Evolutionary conservation across 2,329 filamentous ascomycete species (phyloP).

Genomic region (Epichloe brachyelytri): DNA sequence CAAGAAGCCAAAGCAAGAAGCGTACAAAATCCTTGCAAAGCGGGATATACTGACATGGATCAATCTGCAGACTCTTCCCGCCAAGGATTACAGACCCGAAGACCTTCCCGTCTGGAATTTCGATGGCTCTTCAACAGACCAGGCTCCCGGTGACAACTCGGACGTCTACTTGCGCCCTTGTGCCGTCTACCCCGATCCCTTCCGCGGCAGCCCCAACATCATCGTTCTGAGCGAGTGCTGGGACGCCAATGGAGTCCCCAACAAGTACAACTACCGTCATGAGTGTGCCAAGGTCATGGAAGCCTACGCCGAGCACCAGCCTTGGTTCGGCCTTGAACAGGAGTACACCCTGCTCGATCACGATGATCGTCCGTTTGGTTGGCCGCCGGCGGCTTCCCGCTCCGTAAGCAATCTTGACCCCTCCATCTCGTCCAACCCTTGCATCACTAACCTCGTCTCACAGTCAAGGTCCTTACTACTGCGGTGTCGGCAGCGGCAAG

Average conservation of each 20-base stretch:
- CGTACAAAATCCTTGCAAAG: background rate
- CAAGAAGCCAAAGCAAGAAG: background rate
- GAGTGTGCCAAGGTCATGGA: conserved; percentile 86
- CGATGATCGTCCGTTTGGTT: conserved; percentile 77
- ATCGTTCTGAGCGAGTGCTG: conserved; percentile 91
- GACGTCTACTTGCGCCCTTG: conserved; percentile 93
- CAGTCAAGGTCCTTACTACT: conserved; percentile 38
- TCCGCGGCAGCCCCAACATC: conserved; percentile 82
- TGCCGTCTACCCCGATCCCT: conserved; percentile 82
- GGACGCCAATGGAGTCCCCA: conserved; percentile 86
- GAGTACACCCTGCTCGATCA: conserved; percentile 76
- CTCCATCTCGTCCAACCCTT: too few relatives aligned
- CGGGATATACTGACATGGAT: background rate
- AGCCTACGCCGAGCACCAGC: conserved; percentile 65
- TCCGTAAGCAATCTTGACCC: conserved; percentile 30
- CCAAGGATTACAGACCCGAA: conserved; percentile 35
- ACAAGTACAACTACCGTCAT: conserved; percentile 97
- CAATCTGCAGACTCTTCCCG: conserved; percentile 32
- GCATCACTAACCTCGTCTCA: conserved; percentile 8
- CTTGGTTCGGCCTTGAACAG: conserved; percentile 97
- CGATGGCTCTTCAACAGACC: conserved; percentile 74
- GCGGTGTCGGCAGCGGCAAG: conserved; percentile 92
- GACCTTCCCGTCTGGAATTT: conserved; percentile 45
- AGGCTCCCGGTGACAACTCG: conserved; percentile 90
- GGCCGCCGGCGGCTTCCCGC: conserved; percentile 63